These are phyloP conservation scores for Cocos nucifera DNA, from an alignment of 176 grass and related monocot species.

Conservation along the genomic window DNA sequence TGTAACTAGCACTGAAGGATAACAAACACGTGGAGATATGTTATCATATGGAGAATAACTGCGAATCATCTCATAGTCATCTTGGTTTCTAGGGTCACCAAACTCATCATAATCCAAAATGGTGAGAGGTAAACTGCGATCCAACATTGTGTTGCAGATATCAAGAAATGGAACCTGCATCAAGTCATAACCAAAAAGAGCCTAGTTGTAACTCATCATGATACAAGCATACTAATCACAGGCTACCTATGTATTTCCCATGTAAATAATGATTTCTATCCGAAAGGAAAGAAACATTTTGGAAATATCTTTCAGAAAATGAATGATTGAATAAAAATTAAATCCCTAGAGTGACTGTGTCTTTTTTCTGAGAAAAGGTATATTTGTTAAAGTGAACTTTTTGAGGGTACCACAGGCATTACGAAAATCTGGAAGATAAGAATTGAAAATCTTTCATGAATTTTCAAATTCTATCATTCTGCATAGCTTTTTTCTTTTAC, in stretches of 20 bases:
- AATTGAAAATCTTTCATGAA: too few species aligned
- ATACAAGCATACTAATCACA: background rate
- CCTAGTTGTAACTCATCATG: background rate
- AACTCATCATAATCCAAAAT: slow-evolving; percentile 93
- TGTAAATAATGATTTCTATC: too few species aligned
- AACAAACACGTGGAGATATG: slow-evolving; percentile 46
- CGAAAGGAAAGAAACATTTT: too few species aligned
- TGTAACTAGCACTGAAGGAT: slow-evolving; percentile 64
- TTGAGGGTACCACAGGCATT: too few species aligned
- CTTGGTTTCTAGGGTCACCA: slow-evolving; percentile 57
- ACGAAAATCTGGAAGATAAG: too few species aligned
- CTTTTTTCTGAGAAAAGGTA: too few species aligned
- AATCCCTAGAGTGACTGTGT: too few species aligned
- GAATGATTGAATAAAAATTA: too few species aligned
- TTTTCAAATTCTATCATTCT: too few species aligned
- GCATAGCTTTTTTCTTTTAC: too few species aligned
- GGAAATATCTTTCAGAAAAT: too few species aligned
- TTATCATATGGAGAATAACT: slow-evolving; percentile 85
- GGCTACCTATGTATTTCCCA: background rate
- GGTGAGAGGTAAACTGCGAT: slow-evolving; percentile 91
- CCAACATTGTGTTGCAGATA: slow-evolving; percentile 79
- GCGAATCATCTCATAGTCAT: slow-evolving; percentile 62
- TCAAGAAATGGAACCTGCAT: slow-evolving; percentile 91
- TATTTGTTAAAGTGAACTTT: too few species aligned
- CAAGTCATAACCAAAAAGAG: slow-evolving; percentile 7